phyloP scores from a whole-genome alignment of 345 rosid genomes.

The rapeseed (Brassica napus) region Da-Ae NC_063447.1:47578501-47579000 shows the following conservation, averaged over 20 bases:
- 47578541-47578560: slow-evolving; percentile 2
- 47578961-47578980: no score
- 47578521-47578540: slow-evolving; percentile 15
- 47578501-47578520: slow-evolving; percentile 4
- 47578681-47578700: not conserved
- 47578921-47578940: no score
- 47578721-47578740: slow-evolving; percentile 1
- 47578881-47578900: no score
- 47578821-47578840: slow-evolving; percentile 19
- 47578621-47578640: not conserved
- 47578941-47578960: no score
- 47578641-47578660: slow-evolving; percentile 1
- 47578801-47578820: slow-evolving; percentile 16
- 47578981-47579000: no score
- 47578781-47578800: slow-evolving; percentile 19
- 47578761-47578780: slow-evolving; percentile 4
- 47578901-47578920: no score
- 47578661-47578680: not conserved
- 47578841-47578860: slow-evolving; percentile 19
- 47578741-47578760: slow-evolving; percentile 15
- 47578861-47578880: slow-evolving; percentile 16
- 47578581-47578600: not conserved
- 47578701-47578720: slow-evolving; percentile 18
- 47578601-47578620: not conserved
- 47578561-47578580: not conserved